Percentiles rank a stretch among this genome's conserved stretches.
Evolutionary conservation across 2,329 filamentous ascomycete genomes (phyloP).

Genomic region (Fusarium musae): DNA sequence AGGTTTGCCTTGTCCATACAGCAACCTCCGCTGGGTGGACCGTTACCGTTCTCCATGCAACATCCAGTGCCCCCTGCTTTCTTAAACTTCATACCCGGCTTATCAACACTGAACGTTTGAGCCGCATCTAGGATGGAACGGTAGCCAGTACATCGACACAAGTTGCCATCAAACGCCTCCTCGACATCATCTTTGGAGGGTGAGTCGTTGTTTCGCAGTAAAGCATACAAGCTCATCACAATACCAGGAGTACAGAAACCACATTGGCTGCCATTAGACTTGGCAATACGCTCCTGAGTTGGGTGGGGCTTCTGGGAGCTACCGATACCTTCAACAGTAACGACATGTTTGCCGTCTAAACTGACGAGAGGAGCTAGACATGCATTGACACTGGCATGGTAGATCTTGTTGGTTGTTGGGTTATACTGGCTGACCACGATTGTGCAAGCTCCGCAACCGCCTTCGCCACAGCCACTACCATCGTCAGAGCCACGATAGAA

Average conservation of each 20-base stretch:
- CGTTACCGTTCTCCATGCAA: conserved; percentile 74
- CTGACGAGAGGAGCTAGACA: conserved; percentile 93
- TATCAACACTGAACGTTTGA: conserved; percentile 80
- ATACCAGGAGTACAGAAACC: conserved; percentile 97
- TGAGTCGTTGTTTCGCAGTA: conserved; percentile 83
- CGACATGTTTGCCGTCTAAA: conserved; percentile 96
- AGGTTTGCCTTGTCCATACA: conserved; percentile 71
- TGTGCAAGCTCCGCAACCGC: conserved; percentile 95
- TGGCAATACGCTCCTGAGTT: conserved; percentile 89
- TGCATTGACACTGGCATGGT: conserved; percentile 96
- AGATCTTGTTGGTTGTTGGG: conserved; percentile 89
- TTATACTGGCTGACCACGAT: conserved; percentile 95
- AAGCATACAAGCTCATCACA: conserved; percentile 95
- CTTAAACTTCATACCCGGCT: conserved; percentile 57
- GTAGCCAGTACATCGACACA: conserved; percentile 96
- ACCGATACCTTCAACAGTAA: conserved; percentile 96
- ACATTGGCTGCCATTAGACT: conserved; percentile 90
- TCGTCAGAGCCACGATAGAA: conserved; percentile 6
- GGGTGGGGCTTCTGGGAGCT: conserved; percentile 88
- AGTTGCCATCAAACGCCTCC: conserved; percentile 95
- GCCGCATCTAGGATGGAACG: conserved; percentile 93
- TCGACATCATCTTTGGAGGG: conserved; percentile 88
- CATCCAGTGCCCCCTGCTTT: conserved; percentile 65
- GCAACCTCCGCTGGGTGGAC: conserved; percentile 61
- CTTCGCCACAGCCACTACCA: conserved; percentile 85